Base-by-base conservation (phyloP, 257 asterid genomes). In the Solanum ossicruentum region DNA sequence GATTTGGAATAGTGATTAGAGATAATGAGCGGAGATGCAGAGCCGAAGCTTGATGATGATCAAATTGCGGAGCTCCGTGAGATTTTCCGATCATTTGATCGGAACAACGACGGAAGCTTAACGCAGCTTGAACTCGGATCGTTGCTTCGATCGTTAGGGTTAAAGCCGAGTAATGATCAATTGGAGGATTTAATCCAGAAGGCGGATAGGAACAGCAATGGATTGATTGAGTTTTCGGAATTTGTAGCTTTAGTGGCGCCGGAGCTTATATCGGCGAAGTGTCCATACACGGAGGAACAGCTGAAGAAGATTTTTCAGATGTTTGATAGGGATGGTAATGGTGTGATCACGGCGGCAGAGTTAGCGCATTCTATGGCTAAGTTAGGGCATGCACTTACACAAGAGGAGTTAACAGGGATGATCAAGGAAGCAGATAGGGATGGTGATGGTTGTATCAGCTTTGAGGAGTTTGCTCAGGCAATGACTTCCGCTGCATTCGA, bases 301-400 rank as follows among this genome's bases (percentile, higher is more conserved):
- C 49, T 93, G 89, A 88, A 75, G 91, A 93, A 92, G 63, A 85
- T 93, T 36, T 93, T 93, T 86, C 85, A 85, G 86, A 87, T 93
- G 92, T 93, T 93, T 51, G 95, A 93, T 77, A 86, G 94, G 32
- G 95, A 93, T 12, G 95, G 97, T 47, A 93, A 92, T 56, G 97
- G 94, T 0, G 89, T 81, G 81, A 93, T 93, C 71, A 93, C 97
- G 45, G 95, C 97, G 66, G 94, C 94, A 0, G 94, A 93, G 89
- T 92, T 93, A 85, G 97, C 95, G 6, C 97, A 91, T 90, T 93
- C 97, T 12, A 93, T 93, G 97, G 97, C 97, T 1, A 89, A 90
- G 87, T 90, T 92, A 4, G 95, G 95, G 18, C 97, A 93, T 86
- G 94, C 97, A 41, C 89, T 92, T 86, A 93, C 95, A 23, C 95